phyloP scores from a whole-genome alignment of 192 early-diverging fungal species.

The Piromyces sp. region DNA sequence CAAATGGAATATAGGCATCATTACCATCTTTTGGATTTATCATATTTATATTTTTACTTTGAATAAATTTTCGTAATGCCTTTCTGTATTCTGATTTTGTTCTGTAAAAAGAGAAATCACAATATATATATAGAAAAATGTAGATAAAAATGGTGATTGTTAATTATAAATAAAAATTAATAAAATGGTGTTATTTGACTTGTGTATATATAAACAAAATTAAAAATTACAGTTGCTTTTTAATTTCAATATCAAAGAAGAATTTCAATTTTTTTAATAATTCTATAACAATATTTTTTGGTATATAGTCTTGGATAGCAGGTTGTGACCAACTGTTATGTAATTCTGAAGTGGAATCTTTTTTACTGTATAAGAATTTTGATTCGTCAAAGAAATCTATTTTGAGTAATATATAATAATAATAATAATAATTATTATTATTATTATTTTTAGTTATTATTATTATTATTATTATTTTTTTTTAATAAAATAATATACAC shows the following conservation, averaged over 20 bases:
- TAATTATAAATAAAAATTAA: no score
- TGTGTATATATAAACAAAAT: no score
- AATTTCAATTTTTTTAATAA: neutral
- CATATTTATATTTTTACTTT: neutral
- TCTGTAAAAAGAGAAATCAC: neutral
- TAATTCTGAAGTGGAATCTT: neutral
- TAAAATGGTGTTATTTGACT: no score
- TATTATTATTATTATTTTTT: no score
- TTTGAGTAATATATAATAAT: neutral
- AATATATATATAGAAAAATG: no score
- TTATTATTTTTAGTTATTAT: no score
- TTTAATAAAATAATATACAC: no score
- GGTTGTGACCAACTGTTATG: neutral
- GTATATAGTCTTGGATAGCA: neutral
- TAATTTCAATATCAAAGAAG: neutral
- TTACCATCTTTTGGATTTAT: neutral
- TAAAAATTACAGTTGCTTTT: neutral
- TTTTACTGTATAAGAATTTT: neutral
- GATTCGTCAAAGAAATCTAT: neutral
- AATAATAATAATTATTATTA: no score
- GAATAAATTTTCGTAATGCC: neutral
- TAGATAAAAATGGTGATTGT: neutral
- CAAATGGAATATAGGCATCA: neutral
- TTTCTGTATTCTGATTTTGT: neutral
- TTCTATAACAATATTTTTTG: neutral